These are phyloP conservation scores for Boletus reticulatus DNA, from an alignment of 768 basidiomycete genomes.

Conservation along the genomic window DNA sequence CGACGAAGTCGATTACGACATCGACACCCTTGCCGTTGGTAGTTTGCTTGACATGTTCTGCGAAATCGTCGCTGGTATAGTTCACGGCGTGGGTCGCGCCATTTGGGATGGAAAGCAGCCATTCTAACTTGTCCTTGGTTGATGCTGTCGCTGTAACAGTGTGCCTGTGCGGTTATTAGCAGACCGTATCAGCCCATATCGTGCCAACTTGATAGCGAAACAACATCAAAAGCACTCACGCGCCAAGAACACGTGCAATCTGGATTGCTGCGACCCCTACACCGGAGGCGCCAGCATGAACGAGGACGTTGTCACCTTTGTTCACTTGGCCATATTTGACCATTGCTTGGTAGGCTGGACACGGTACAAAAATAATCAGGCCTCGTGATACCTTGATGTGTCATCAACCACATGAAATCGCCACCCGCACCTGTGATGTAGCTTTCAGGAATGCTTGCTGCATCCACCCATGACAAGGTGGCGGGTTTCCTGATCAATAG, in stretches of 20 bases:
- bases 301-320: constrained; percentile 69
- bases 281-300: constrained; percentile 91
- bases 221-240: constrained; percentile 47
- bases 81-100: constrained; percentile 78
- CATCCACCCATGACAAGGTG: constrained; percentile 77
- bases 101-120: constrained; percentile 61
- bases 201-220: not conserved
- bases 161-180: constrained; percentile 38
- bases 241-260: constrained; percentile 69
- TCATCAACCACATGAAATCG: constrained; percentile 1
- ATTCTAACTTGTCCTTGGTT: constrained; percentile 76
- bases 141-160: constrained; percentile 87
- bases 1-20: constrained; percentile 84
- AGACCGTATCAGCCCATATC: not conserved
- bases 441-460: constrained; percentile 85
- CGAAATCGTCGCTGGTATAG: constrained; percentile 84
- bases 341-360: constrained; percentile 58
- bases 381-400: not conserved
- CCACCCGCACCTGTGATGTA: constrained; percentile 72
- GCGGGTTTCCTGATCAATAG: constrained; percentile 74
- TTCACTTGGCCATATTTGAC: constrained; percentile 68
- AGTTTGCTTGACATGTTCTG: constrained; percentile 64
- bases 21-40: constrained; percentile 74
- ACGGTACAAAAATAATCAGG: constrained; percentile 4
- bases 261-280: constrained; percentile 90